Conservation (phyloP, 192 early-diverging fungal genomes). For the Gryganskiella cystojenkinii region DNA sequence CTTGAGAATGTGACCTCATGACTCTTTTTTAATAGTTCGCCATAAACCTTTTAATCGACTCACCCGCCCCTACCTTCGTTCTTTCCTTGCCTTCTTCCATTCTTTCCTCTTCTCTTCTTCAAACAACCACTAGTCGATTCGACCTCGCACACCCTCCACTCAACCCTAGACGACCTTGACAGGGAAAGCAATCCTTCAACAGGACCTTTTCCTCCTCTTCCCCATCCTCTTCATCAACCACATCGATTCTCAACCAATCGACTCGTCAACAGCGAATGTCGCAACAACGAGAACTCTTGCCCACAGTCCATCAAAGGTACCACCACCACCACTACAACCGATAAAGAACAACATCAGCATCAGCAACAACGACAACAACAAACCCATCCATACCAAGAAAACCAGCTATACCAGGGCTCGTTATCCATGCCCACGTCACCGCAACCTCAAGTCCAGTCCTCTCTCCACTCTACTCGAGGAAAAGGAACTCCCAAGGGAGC, state of each 20-base stretch:
- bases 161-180: neutral
- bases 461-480: no score
- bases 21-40: no score
- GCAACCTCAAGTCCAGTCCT: neutral
- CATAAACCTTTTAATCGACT: no score
- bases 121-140: no score
- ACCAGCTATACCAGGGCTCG: neutral
- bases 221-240: neutral
- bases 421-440: neutral
- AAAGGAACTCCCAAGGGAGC: neutral
- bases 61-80: no score
- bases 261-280: neutral
- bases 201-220: constrained; percentile 21
- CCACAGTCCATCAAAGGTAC: neutral
- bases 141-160: neutral
- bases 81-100: no score
- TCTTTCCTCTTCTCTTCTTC: neutral
- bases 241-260: constrained; percentile 55
- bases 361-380: constrained; percentile 1
- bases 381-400: neutral
- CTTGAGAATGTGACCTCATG: no score
- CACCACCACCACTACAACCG: neutral
- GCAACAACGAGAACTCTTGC: neutral
- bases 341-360: neutral
- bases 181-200: constrained; percentile 43